Percentiles rank a stretch among this genome's conserved stretches.
Conservation (phyloP, 257 asterid genomes). For the Solanum tarapatanum region DNA sequence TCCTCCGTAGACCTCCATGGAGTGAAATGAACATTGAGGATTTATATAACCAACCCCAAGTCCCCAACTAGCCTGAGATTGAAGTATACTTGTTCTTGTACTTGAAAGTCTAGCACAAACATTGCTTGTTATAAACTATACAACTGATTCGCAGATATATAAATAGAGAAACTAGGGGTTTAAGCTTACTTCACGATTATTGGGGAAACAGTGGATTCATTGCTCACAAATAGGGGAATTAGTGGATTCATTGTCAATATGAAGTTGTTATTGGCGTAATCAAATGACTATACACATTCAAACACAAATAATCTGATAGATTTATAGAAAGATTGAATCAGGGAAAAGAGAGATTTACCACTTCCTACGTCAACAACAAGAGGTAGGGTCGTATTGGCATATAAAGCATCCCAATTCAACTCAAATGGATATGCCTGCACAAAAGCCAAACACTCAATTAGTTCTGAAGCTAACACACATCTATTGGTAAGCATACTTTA, state of each 20-base stretch:
- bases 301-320: background rate
- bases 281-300: background rate
- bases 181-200: background rate
- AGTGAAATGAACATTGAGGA: background rate
- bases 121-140: background rate
- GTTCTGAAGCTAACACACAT: background rate
- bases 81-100: background rate
- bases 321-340: background rate
- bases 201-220: background rate
- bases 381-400: conserved; percentile 50
- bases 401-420: conserved; percentile 51
- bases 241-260: background rate
- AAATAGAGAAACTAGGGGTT: background rate
- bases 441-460: background rate
- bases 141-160: background rate
- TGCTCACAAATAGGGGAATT: background rate
- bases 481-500: background rate
- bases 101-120: background rate
- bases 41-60: background rate
- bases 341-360: conserved; percentile 33
- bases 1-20: background rate
- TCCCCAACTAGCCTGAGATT: background rate
- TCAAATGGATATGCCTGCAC: conserved; percentile 71
- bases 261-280: background rate
- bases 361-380: conserved; percentile 89